Evolutionary conservation across 768 basidiomycete species (phyloP).

Genomic region (Boletus reticuloceps): DNA sequence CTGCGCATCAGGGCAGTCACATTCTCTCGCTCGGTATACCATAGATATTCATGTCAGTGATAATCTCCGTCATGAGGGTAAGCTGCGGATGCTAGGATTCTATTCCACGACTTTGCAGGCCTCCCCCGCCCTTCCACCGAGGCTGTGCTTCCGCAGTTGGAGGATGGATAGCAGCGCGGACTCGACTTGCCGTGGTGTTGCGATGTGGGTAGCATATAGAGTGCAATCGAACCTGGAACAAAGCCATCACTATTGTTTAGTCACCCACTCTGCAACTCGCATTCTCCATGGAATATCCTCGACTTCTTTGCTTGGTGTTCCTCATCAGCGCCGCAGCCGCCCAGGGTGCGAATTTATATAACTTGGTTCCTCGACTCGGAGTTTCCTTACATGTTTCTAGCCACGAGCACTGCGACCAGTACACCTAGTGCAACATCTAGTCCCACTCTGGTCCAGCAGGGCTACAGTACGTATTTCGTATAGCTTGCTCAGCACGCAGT

Average conservation of each 20-base stretch:
- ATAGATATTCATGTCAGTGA: no score
- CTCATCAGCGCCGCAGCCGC: slow-evolving; percentile 1
- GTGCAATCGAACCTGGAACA: not conserved
- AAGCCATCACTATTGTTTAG: not conserved
- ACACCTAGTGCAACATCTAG: slow-evolving; percentile 4
- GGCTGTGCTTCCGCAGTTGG: no score
- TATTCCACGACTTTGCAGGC: no score
- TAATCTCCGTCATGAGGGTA: no score
- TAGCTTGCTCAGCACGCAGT: not conserved
- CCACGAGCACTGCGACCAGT: not conserved
- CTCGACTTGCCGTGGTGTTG: no score
- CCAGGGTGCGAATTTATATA: not conserved
- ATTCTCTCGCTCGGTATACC: no score
- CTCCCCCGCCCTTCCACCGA: no score
- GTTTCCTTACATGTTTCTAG: not conserved
- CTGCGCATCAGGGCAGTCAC: no score
- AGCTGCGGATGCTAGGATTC: no score
- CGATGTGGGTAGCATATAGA: not conserved
- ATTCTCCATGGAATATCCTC: not conserved
- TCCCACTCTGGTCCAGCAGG: slow-evolving; percentile 6
- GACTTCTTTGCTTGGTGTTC: not conserved
- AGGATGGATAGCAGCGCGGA: no score
- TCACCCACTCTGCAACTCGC: not conserved
- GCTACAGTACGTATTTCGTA: not conserved
- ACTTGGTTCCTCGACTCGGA: not conserved